Conservation (phyloP, 345 rosid species). For the Rhodamnia rubescens region DNA sequence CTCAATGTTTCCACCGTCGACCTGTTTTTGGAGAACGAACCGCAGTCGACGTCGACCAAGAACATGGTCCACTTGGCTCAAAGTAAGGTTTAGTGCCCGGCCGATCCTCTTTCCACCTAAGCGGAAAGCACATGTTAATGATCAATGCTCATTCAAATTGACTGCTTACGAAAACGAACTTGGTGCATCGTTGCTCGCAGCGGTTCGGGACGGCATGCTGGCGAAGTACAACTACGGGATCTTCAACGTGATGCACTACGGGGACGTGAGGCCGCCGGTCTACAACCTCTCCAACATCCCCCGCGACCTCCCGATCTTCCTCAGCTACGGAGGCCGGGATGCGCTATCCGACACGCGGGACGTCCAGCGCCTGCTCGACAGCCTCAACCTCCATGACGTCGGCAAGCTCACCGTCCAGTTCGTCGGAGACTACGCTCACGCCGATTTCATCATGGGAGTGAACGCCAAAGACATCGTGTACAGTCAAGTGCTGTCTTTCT, state of each 20-base stretch:
- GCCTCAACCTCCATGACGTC: constrained; percentile 50
- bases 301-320: constrained; percentile 46
- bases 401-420: constrained; percentile 54
- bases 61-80: constrained; percentile 85
- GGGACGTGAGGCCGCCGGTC: constrained; percentile 43
- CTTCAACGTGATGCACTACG: constrained; percentile 47
- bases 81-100: constrained; percentile 31
- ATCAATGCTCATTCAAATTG: neutral
- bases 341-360: constrained; percentile 56
- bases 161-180: neutral
- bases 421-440: constrained; percentile 64
- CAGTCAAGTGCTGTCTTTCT: constrained; percentile 44
- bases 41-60: constrained; percentile 77
- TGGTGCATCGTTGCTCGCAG: constrained; percentile 19
- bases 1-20: constrained; percentile 59
- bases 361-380: constrained; percentile 44
- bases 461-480: constrained; percentile 78
- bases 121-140: neutral
- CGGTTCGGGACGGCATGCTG: constrained; percentile 43
- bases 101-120: neutral
- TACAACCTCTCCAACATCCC: constrained; percentile 82
- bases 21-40: constrained; percentile 44
- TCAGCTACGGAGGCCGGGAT: constrained; percentile 71
- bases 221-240: constrained; percentile 71
- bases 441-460: constrained; percentile 78